Percentiles rank a stretch among this genome's conserved stretches.
Evolutionary conservation across 1,139 yeast species (phyloP).

Genomic region (Diutina sp.): DNA sequence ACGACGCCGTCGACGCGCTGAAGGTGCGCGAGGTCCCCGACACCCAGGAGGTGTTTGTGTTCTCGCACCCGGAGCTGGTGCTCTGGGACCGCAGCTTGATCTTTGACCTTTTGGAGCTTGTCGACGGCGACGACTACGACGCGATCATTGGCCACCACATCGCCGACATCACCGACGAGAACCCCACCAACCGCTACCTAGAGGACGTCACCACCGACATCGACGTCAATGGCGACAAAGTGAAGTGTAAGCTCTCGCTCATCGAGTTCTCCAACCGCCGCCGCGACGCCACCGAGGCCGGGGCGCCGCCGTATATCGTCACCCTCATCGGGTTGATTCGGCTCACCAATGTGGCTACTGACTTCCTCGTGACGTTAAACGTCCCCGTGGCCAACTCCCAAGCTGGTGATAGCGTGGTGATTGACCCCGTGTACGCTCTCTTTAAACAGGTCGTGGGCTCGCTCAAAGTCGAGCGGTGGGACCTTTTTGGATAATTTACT

Average conservation of each 20-base stretch:
- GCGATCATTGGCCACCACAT: neutral
- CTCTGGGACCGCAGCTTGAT: slow-evolving; percentile 1
- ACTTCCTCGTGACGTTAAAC: neutral
- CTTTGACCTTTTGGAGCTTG: neutral
- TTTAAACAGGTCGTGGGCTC: neutral
- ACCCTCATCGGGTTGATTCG: neutral
- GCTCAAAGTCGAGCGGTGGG: neutral
- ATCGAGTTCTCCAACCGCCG: neutral
- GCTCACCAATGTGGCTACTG: neutral
- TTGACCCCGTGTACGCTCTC: neutral
- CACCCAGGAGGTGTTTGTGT: slow-evolving; percentile 1
- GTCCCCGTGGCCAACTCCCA: neutral
- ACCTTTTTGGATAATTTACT: neutral
- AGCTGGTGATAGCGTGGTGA: neutral
- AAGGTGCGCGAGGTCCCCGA: neutral
- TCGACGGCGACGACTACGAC: neutral
- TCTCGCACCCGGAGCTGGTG: neutral
- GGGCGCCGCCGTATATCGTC: neutral
- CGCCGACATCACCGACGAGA: neutral
- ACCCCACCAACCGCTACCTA: neutral
- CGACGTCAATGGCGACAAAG: neutral
- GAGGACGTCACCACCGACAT: neutral
- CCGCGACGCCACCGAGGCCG: neutral
- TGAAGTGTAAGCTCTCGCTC: neutral
- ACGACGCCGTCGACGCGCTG: neutral